Percentiles rank a stretch among this genome's conserved stretches.
These are phyloP conservation scores for Fusarium nurragi DNA, from an alignment of 2,329 filamentous ascomycete genomes.

Conservation along the genomic window DNA sequence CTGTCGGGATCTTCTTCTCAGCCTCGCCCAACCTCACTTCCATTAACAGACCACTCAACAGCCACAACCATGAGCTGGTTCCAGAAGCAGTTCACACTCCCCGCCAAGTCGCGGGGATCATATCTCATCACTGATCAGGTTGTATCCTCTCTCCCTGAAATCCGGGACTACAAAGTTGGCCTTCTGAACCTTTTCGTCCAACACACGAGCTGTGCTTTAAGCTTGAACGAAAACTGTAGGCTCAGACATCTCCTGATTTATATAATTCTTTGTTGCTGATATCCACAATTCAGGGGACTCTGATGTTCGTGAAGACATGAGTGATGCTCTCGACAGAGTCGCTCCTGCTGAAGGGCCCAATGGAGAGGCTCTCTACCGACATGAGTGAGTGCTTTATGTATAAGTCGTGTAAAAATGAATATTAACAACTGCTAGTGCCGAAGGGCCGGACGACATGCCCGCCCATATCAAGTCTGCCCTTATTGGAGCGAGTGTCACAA, in stretches of 20 bases:
- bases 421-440: conserved; percentile 62
- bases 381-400: conserved; percentile 56
- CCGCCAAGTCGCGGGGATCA: conserved; percentile 78
- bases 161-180: conserved; percentile 84
- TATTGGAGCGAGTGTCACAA: conserved; percentile 86
- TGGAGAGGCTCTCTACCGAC: conserved; percentile 80
- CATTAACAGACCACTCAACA: conserved; percentile 36
- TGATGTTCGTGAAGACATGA: conserved; percentile 94
- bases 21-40: conserved; percentile 46
- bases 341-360: conserved; percentile 80
- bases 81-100: conserved; percentile 86
- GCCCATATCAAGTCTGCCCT: conserved; percentile 94
- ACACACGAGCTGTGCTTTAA: conserved; percentile 91
- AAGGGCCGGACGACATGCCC: conserved; percentile 96
- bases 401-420: neutral
- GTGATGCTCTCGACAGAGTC: conserved; percentile 89
- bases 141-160: conserved; percentile 76
- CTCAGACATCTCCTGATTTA: neutral
- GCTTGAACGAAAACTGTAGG: conserved; percentile 87
- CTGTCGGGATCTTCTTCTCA: conserved; percentile 44
- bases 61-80: conserved; percentile 73
- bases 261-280: conserved; percentile 50
- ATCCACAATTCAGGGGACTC: conserved; percentile 61
- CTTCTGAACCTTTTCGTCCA: conserved; percentile 91
- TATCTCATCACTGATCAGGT: conserved; percentile 90